Percentiles rank a stretch among this genome's conserved stretches.
Conservation (phyloP, 148 eudicot species). For the Rhododendron williamsianum region DNA sequence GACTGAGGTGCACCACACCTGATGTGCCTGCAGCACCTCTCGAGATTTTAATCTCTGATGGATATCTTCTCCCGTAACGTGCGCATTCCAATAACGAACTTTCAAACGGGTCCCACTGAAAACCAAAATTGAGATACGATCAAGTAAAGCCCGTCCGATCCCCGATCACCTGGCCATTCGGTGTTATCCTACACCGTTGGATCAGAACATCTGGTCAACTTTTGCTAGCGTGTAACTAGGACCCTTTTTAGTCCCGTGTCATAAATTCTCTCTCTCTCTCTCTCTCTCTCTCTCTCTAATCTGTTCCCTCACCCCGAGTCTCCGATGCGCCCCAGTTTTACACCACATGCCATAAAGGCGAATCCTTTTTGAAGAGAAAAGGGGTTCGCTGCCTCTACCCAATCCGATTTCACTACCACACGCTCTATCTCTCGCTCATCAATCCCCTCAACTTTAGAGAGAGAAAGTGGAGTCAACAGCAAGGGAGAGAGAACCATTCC, state of each 20-base stretch:
- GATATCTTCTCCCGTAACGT: neutral
- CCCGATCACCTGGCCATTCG: neutral
- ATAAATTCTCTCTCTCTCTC: neutral
- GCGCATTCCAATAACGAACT: neutral
- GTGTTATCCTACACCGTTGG: neutral
- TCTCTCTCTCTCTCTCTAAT: neutral
- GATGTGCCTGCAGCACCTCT: too few species aligned
- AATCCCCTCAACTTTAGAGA: neutral
- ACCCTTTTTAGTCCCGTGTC: neutral
- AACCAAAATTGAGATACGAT: neutral
- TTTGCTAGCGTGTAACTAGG: neutral
- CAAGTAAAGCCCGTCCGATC: neutral
- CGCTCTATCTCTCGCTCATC: too few species aligned
- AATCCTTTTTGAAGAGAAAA: neutral
- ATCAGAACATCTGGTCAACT: neutral
- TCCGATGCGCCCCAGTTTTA: neutral
- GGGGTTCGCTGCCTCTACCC: too few species aligned
- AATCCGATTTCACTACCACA: neutral
- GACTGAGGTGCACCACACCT: too few species aligned
- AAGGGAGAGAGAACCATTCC: neutral
- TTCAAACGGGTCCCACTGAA: neutral
- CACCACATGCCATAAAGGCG: slow-evolving; percentile 1
- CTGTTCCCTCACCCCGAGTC: neutral
- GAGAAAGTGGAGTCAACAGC: neutral
- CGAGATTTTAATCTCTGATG: too few species aligned